A percentile compares a stretch with the other conserved stretches of the same genome.
Conservation (phyloP, 2,329 filamentous ascomycete species). For the Thielaviopsis punctulata region DNA sequence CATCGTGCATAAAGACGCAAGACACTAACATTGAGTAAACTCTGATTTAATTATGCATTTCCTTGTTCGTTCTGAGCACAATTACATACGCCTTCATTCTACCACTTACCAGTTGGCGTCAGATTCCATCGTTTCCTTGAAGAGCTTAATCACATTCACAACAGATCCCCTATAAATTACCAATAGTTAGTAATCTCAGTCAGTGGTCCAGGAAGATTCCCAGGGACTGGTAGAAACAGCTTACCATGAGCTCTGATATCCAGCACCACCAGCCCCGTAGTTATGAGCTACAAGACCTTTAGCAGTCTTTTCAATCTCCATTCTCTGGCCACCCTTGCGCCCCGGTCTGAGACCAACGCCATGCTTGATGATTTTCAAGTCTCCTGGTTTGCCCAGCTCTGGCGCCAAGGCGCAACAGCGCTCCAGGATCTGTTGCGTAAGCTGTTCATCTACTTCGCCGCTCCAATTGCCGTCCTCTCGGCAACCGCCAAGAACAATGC, state of each 20-base stretch:
- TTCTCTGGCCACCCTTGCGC: slow-evolving; percentile 17
- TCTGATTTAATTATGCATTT: too few relatives aligned
- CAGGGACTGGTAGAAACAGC: too few relatives aligned
- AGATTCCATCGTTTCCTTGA: background rate
- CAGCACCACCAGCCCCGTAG: slow-evolving; percentile 17
- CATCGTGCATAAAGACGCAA: too few relatives aligned
- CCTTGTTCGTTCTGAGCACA: too few relatives aligned
- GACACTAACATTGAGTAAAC: too few relatives aligned
- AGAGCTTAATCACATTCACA: background rate
- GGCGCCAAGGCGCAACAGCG: slow-evolving; percentile 20
- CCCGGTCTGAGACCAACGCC: slow-evolving; percentile 20
- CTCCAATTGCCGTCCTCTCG: slow-evolving; percentile 20
- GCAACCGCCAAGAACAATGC: slow-evolving; percentile 20
- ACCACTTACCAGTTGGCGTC: too few relatives aligned
- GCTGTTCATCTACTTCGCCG: slow-evolving; percentile 16
- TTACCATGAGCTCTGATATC: slow-evolving; percentile 17
- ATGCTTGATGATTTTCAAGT: slow-evolving; percentile 19
- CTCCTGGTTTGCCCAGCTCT: slow-evolving; percentile 19
- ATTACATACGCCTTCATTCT: too few relatives aligned
- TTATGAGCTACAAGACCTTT: slow-evolving; percentile 16
- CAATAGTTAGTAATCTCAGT: too few relatives aligned
- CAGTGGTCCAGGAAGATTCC: too few relatives aligned
- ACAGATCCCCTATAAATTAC: background rate
- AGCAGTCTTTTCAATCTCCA: slow-evolving; percentile 17
- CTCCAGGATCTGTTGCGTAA: slow-evolving; percentile 19